Percentiles rank a stretch among this genome's conserved stretches.
phyloP scores from a whole-genome alignment of 75 land plant species.

The Cunninghamia lanceolata region DNA sequence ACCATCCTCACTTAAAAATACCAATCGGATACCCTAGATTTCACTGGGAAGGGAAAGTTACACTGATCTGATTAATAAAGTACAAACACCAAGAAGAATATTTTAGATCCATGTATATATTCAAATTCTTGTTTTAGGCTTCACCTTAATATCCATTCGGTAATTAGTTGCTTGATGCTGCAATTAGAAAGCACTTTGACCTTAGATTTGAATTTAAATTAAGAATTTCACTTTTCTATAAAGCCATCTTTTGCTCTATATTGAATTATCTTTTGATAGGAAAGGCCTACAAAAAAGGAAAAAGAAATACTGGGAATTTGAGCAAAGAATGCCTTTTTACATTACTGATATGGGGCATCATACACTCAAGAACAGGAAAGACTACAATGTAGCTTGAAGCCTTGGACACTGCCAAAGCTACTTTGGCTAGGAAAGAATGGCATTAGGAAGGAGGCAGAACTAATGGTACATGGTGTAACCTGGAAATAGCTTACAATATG shows the following conservation, averaged over 20 bases:
- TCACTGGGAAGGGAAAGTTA: neutral
- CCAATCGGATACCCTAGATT: neutral
- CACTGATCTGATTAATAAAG: neutral
- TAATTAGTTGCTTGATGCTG: neutral
- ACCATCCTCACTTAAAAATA: neutral
- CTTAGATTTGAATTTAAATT: neutral
- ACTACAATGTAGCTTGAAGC: neutral
- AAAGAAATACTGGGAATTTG: neutral
- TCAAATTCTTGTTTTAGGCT: neutral
- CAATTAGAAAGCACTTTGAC: neutral
- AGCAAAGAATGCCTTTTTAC: conserved; percentile 9
- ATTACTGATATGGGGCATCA: neutral
- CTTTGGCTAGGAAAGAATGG: conserved; percentile 1
- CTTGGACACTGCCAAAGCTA: neutral
- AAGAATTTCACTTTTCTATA: neutral
- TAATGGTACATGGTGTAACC: conserved; percentile 7
- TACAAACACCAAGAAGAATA: neutral
- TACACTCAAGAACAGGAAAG: conserved; percentile 6
- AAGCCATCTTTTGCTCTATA: neutral
- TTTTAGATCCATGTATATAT: neutral
- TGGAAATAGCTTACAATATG: conserved; percentile 2
- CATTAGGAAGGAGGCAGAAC: neutral
- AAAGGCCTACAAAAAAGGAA: neutral
- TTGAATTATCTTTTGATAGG: neutral
- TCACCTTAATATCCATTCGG: neutral